A percentile compares a stretch with the other conserved stretches of the same genome.
Evolutionary conservation across 176 grass and related monocot genomes (phyloP).

Genomic region (Tillandsia fasciculata): DNA sequence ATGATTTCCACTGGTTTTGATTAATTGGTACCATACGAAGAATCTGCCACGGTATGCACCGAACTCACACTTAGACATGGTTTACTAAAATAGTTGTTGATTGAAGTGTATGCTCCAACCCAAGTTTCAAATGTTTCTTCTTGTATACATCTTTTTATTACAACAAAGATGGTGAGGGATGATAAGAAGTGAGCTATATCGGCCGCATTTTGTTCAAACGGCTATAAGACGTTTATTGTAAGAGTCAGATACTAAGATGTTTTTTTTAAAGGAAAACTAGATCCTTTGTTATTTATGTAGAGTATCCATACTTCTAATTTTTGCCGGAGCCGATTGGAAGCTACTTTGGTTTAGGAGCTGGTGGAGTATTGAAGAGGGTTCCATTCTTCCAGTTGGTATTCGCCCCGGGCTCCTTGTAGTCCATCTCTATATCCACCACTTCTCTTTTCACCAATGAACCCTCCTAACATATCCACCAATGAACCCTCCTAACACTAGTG

Average conservation of each 20-base stretch:
- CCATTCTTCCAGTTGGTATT: conserved; percentile 13
- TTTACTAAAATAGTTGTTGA: too few species aligned
- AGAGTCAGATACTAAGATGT: not conserved
- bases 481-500: too few species aligned
- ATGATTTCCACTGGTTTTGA: too few species aligned
- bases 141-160: not conserved
- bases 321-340: not conserved
- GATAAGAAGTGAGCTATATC: not conserved
- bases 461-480: not conserved
- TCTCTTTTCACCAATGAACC: not conserved
- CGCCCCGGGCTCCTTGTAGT: conserved; percentile 19
- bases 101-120: too few species aligned
- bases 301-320: not conserved
- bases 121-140: too few species aligned
- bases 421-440: conserved; percentile 13
- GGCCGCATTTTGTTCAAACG: too few species aligned
- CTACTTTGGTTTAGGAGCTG: not conserved
- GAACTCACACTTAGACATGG: too few species aligned
- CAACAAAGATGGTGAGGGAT: not conserved
- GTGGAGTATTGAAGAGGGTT: not conserved
- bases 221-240: not conserved
- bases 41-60: too few species aligned
- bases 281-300: not conserved
- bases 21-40: too few species aligned
- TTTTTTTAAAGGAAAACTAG: not conserved